These are phyloP conservation scores for Eragrostis nindensis DNA, from an alignment of 176 grass and related monocot genomes.

Conservation along the genomic window DNA sequence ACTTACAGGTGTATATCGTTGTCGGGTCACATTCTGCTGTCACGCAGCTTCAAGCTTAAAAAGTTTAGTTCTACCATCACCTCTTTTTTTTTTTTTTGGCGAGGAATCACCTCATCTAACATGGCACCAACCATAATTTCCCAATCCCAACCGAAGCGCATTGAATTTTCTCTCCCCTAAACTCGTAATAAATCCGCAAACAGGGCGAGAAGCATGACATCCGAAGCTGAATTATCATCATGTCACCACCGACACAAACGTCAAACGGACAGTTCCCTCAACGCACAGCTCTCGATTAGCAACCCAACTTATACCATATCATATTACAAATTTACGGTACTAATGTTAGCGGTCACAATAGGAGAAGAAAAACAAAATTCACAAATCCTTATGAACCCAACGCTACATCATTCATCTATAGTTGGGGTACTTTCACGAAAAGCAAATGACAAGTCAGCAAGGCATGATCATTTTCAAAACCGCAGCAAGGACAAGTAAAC, in stretches of 20 bases:
- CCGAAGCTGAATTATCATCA: background rate
- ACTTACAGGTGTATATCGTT: background rate
- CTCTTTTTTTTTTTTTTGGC: too few species aligned
- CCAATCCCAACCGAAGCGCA: background rate
- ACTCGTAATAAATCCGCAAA: too few species aligned
- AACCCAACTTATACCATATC: background rate
- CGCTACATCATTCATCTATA: background rate
- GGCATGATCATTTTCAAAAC: slow-evolving; percentile 14
- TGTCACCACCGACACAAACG: background rate
- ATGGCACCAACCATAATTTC: background rate
- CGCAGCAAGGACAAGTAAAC: background rate
- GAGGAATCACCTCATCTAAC: slow-evolving; percentile 8
- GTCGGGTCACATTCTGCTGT: background rate
- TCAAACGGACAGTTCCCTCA: background rate
- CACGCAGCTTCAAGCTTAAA: background rate
- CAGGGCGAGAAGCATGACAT: background rate
- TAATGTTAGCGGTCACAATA: background rate
- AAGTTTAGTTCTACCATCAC: background rate
- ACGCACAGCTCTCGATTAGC: background rate
- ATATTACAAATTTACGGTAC: background rate
- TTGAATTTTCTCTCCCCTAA: background rate
- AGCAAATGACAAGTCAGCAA: slow-evolving; percentile 19
- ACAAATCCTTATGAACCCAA: background rate
- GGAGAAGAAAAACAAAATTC: background rate
- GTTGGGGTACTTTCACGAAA: background rate